These are phyloP conservation scores for Furcasterigmium furcatum DNA, from an alignment of 2,329 filamentous ascomycete species.

Conservation along the genomic window DNA sequence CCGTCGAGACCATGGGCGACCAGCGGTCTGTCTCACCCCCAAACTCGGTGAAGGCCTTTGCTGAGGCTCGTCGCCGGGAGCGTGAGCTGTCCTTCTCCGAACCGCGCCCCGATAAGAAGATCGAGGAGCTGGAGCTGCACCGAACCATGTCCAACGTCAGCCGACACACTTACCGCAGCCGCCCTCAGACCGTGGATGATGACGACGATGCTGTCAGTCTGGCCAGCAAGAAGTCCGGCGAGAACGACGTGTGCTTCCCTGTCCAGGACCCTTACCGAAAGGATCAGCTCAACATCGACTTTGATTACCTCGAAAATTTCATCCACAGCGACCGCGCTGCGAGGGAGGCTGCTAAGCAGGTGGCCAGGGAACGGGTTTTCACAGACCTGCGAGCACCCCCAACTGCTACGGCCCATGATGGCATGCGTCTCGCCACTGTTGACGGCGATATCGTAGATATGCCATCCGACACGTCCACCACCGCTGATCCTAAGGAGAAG, in stretches of 20 bases:
- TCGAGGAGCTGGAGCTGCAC: constrained; percentile 55
- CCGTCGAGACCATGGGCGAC: constrained; percentile 52
- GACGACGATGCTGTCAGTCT: constrained; percentile 61
- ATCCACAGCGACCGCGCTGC: constrained; percentile 60
- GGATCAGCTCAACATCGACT: constrained; percentile 83
- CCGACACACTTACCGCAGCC: constrained; percentile 55
- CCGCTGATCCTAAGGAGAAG: constrained; percentile 43
- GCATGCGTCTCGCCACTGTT: constrained; percentile 40
- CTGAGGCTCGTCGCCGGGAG: constrained; percentile 81
- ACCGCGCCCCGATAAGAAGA: constrained; percentile 26
- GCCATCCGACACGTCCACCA: constrained; percentile 40
- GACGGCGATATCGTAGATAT: constrained; percentile 58
- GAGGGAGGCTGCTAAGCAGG: constrained; percentile 46
- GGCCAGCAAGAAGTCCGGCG: constrained; percentile 66
- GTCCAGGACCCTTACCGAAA: constrained; percentile 63
- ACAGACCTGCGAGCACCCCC: constrained; percentile 53
- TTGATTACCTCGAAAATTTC: constrained; percentile 91
- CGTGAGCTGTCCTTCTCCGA: constrained; percentile 63
- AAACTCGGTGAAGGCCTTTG: constrained; percentile 97
- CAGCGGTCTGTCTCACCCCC: constrained; percentile 79
- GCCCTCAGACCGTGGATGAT: constrained; percentile 56
- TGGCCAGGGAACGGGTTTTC: constrained; percentile 50
- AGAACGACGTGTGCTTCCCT: constrained; percentile 88
- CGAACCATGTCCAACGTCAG: constrained; percentile 70
- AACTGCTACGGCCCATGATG: constrained; percentile 17